Evolutionary conservation across 2,329 filamentous ascomycete species (phyloP), one percentile per base, ranked within the genome.

Genomic region (Emmonsia crescens): DNA sequence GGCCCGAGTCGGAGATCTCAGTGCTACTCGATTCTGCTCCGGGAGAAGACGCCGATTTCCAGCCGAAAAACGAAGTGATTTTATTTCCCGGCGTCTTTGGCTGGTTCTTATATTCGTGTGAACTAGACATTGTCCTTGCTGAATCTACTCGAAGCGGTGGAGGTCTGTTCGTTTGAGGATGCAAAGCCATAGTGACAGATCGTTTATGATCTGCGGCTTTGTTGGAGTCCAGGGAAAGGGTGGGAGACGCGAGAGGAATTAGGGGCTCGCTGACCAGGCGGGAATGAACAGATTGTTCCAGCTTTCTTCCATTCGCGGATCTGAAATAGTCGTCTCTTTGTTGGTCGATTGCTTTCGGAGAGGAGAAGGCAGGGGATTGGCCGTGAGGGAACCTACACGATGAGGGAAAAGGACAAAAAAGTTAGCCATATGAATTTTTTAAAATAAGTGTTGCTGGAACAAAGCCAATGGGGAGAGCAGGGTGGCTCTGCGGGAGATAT

Each of bases 241-340:
- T 94, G 88, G 63, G 84, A 80, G 69, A 88, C 89, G 63, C 87
- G 87, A 67, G 86, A 82, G 58, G 84, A 77, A 77, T 73, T 63
- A 76, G 72, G 29, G 76, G 75, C 68, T 78, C 75, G 68, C 74
- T 78, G 64, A 73, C 71, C 63, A 77, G 72, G 69, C 75, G 75
- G 63, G 67, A 73, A 65, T 77, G 74, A 57, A 75, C 63, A 14
- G 63, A 61, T 29, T 61, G 63, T 46, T 62, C 62, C 29, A 54
- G 61, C 16, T 70, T 70, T 51, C 68, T 73, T 66, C 68, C 74
- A 76, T 74, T 72, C 72, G 71, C 68, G 64, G 74, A 71, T 60
- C 71, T 68, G 55, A 69, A 63, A 59, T 65, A 57, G 57, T 65
- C 64, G 21, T 48, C 65, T 60, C 49, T 67, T 65, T 57, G 70